Conservation (phyloP, 768 basidiomycete species). For the Crucibulum laeve region DNA sequence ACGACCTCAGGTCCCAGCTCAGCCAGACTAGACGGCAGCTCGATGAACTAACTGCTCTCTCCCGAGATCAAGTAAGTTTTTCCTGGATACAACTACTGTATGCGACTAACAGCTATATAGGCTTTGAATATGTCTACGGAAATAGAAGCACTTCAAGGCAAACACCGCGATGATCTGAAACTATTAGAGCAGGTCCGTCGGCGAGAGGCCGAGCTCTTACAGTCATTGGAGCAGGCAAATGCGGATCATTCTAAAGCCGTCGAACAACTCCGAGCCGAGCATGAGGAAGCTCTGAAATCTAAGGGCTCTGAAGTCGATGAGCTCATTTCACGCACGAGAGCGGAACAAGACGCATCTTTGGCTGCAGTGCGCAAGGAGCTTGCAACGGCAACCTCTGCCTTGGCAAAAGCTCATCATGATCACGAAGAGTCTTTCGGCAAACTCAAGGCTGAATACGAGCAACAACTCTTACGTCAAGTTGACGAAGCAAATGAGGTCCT, state of each 20-base stretch:
- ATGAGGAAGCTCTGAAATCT: slow-evolving; percentile 35
- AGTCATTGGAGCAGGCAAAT: slow-evolving; percentile 47
- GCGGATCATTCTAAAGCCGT: slow-evolving; percentile 43
- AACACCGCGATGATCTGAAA: slow-evolving; percentile 48
- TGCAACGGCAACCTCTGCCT: slow-evolving; percentile 30
- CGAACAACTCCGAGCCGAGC: slow-evolving; percentile 44
- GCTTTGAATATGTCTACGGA: slow-evolving; percentile 86
- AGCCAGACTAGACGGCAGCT: slow-evolving; percentile 69
- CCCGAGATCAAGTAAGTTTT: slow-evolving; percentile 72
- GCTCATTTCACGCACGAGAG: slow-evolving; percentile 43
- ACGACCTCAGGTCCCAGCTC: slow-evolving; percentile 66
- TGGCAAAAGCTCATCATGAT: slow-evolving; percentile 47
- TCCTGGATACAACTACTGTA: slow-evolving; percentile 1
- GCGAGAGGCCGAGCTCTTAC: slow-evolving; percentile 52
- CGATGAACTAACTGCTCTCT: slow-evolving; percentile 76
- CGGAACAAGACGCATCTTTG: slow-evolving; percentile 40
- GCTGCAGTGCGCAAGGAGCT: slow-evolving; percentile 39
- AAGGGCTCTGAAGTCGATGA: slow-evolving; percentile 39
- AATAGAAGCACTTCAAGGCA: slow-evolving; percentile 66
- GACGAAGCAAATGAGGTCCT: slow-evolving; percentile 52
- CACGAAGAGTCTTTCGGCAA: slow-evolving; percentile 60
- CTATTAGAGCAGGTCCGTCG: slow-evolving; percentile 51
- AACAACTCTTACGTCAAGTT: slow-evolving; percentile 46
- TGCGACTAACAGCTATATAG: slow-evolving; percentile 27
- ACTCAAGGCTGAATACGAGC: slow-evolving; percentile 49